Evolutionary conservation across 257 asterid genomes (phyloP).

Genomic region (Catharanthus roseus): DNA sequence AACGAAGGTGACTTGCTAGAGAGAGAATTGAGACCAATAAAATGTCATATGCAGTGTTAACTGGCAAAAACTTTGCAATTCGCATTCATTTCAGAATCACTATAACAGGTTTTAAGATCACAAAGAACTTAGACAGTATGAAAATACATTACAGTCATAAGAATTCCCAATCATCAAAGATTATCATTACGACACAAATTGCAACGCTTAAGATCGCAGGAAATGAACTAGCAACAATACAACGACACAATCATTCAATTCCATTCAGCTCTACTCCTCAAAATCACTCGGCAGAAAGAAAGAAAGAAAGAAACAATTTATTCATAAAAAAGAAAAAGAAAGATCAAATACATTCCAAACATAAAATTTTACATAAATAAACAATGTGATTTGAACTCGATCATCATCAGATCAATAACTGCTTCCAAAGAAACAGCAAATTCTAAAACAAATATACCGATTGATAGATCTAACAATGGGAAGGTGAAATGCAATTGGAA

Average conservation of each 20-base stretch:
- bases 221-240: neutral
- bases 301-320: neutral
- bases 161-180: neutral
- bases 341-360: neutral
- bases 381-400: neutral
- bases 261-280: neutral
- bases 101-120: neutral
- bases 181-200: neutral
- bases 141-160: neutral
- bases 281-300: too few species aligned
- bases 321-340: neutral
- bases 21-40: neutral
- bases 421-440: neutral
- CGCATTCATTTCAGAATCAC: neutral
- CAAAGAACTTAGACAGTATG: neutral
- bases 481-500: neutral
- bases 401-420: neutral
- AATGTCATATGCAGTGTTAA: too few species aligned
- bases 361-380: neutral
- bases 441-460: neutral
- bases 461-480: constrained; percentile 4
- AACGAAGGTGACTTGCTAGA: neutral
- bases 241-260: neutral
- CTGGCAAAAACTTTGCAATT: neutral
- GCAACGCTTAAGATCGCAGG: neutral